Conservation (phyloP, 495 filamentous ascomycete species). For the Letharia columbiana region DNA sequence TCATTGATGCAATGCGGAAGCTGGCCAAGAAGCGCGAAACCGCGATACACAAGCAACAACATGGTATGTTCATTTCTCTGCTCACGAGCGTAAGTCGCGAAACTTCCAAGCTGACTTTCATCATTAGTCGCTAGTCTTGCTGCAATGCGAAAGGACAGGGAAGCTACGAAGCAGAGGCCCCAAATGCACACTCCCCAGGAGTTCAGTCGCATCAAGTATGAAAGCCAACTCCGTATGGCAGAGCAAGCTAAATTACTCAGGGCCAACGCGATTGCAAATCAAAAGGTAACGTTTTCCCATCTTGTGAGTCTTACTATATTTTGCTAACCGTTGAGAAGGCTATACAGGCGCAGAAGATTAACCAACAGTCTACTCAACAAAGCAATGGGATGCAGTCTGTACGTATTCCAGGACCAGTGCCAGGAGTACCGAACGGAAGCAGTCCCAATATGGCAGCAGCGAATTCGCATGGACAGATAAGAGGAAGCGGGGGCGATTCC, state of each 20-base stretch:
- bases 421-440: constrained; percentile 35
- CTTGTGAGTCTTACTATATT: not conserved
- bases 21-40: constrained; percentile 89
- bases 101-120: constrained; percentile 22
- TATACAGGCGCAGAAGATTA: constrained; percentile 34
- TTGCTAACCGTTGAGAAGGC: constrained; percentile 31
- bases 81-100: not conserved
- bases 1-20: constrained; percentile 93
- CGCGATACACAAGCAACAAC: constrained; percentile 73
- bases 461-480: constrained; percentile 19
- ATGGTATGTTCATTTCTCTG: constrained; percentile 42
- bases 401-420: constrained; percentile 18
- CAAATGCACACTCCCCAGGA: constrained; percentile 68
- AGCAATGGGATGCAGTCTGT: constrained; percentile 31
- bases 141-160: constrained; percentile 62
- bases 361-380: constrained; percentile 38
- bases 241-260: constrained; percentile 63
- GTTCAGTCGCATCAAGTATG: constrained; percentile 79
- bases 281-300: constrained; percentile 43
- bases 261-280: constrained; percentile 50
- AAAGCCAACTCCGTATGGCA: constrained; percentile 67
- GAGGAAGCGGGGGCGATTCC: constrained; percentile 23
- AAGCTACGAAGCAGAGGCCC: constrained; percentile 52
- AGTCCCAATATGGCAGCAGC: constrained; percentile 29
- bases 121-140: constrained; percentile 50